Evolutionary conservation across 2,329 filamentous ascomycete species (phyloP).

Genomic region (Coniochaeta sp.): DNA sequence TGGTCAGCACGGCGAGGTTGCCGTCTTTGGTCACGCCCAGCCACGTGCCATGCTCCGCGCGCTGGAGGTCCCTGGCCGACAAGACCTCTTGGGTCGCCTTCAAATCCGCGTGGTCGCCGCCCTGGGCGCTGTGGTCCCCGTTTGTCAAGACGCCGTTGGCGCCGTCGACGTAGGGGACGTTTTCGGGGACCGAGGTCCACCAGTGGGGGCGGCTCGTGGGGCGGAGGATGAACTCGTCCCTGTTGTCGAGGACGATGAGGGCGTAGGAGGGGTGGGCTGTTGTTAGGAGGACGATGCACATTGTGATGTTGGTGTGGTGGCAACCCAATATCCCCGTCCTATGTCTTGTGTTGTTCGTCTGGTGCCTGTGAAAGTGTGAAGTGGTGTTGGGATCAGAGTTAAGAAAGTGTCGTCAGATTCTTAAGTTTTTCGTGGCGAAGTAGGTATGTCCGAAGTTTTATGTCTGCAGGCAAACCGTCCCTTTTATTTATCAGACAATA

Average conservation of each 20-base stretch:
- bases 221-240: constrained; percentile 64
- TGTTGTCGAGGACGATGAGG: constrained; percentile 69
- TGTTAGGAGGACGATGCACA: constrained; percentile 74
- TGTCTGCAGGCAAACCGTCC: no score
- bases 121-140: constrained; percentile 5
- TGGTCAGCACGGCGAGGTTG: constrained; percentile 57
- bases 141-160: constrained; percentile 8
- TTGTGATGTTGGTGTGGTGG: constrained; percentile 22
- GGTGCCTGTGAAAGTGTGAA: no score
- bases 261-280: constrained; percentile 70
- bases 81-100: constrained; percentile 35
- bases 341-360: no score
- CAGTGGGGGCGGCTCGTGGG: constrained; percentile 58
- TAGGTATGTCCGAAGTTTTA: background rate
- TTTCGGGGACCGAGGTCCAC: constrained; percentile 43
- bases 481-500: background rate
- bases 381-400: background rate
- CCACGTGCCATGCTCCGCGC: constrained; percentile 59
- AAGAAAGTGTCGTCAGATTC: background rate
- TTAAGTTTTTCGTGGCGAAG: background rate
- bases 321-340: no score
- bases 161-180: constrained; percentile 20
- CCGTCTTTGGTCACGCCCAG: constrained; percentile 54
- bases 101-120: background rate
- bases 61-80: constrained; percentile 55